Base-by-base conservation (phyloP, 2,329 filamentous ascomycete species). In the Tolypocladium capitatum region DNA sequence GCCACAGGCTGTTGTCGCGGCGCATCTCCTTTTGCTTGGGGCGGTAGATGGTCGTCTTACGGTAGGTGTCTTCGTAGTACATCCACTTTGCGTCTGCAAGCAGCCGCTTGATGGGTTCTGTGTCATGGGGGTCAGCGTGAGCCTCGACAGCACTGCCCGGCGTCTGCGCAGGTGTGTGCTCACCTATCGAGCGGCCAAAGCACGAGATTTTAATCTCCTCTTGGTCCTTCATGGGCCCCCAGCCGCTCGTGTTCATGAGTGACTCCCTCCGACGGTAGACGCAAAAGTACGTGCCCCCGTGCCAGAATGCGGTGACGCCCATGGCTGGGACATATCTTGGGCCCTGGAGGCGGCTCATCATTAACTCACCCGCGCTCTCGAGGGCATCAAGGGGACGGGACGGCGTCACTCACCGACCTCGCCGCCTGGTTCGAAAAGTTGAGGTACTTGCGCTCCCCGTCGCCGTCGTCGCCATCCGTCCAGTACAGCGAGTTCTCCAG, bases 391-490 rank as follows among this genome's bases (percentile, higher is more conserved):
- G 8, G 27, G 38, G 16, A 44, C 20, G 18, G 38, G 18, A 42
- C 21, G 18, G 35, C 34, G 6, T 13, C 6, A 60, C 68, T 58
- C 52, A 71, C 69, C 33, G 69, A 66, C 58, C 70, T 71, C 11
- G 74, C 72, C 51, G 76, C 73, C 51, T 78, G 73, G 51, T 73
- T 76, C 4, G 76, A 75, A 60, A 80, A 80, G 58, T 81, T 81
- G 45, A 79, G 70, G 54, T 74, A 78, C 47, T 58, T 60, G 30
- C 52, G 56, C 11, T 58, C 58, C n/a, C 62, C 64, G 1, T 57
- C 56, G 3, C 38, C 67, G 14, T 67, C 66, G 14, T 68, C 67
- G 30, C 68, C 67, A 11, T 65, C 55, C 10, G 63, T 60, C 18
- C 61, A 66, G 13, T 61, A 58, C 8, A 71, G 56, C 2, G 66